Conservation (phyloP, 1,284 basidiomycete species). For the Bjerkandera adusta region DNA sequence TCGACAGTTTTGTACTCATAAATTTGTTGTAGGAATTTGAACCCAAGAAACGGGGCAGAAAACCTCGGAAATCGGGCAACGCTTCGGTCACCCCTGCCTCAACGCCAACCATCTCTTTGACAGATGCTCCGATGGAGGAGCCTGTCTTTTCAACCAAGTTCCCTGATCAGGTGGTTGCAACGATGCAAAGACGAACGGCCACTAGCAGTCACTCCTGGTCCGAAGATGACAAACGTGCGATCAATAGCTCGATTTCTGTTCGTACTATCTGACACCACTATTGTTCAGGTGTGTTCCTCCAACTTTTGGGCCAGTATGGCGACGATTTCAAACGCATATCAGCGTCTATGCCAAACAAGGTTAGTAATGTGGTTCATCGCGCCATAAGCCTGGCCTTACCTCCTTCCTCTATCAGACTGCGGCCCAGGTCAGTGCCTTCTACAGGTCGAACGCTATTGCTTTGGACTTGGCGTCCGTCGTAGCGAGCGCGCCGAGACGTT, state of each 20-base stretch:
- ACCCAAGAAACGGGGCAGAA: constrained; percentile 31
- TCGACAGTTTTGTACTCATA: too few species aligned
- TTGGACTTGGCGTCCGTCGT: constrained; percentile 44
- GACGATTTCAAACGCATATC: constrained; percentile 78
- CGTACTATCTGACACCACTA: constrained; percentile 45
- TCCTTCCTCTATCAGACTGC: constrained; percentile 48
- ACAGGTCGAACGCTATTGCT: constrained; percentile 45
- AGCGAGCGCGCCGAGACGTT: constrained; percentile 32
- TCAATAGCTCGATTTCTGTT: constrained; percentile 24
- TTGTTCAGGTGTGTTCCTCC: constrained; percentile 52
- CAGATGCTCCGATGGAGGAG: constrained; percentile 17
- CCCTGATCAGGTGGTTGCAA: constrained; percentile 30
- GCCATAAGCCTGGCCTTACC: not conserved
- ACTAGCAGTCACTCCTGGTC: constrained; percentile 49
- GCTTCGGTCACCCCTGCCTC: constrained; percentile 16
- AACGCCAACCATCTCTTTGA: constrained; percentile 8
- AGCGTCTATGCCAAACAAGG: constrained; percentile 73
- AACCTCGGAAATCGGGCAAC: constrained; percentile 28
- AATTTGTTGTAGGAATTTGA: constrained; percentile 27
- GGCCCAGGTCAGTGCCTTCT: constrained; percentile 74
- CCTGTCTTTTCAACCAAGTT: constrained; percentile 28
- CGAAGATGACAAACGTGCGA: constrained; percentile 55
- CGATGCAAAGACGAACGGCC: constrained; percentile 34
- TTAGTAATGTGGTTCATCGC: too few species aligned
- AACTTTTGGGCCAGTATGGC: constrained; percentile 66